A percentile compares a stretch with the other conserved stretches of the same genome.
These are phyloP conservation scores for Colletotrichum coccodes DNA, from an alignment of 2,329 filamentous ascomycete species.

Conservation along the genomic window DNA sequence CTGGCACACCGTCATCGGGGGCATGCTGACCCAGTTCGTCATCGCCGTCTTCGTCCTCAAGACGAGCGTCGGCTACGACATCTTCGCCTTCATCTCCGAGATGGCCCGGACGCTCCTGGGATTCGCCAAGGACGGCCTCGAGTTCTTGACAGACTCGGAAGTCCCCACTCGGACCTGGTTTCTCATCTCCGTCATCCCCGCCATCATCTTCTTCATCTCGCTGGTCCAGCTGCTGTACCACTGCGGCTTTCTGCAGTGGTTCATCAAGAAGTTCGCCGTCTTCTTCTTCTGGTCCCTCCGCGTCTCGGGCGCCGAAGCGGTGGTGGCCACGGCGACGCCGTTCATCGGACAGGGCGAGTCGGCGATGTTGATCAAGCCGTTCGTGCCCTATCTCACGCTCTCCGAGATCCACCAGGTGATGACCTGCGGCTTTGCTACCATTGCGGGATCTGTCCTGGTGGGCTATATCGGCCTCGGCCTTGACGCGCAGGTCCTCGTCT, in stretches of 20 bases:
- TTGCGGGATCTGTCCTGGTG: conserved; percentile 77
- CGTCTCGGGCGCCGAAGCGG: conserved; percentile 79
- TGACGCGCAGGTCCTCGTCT: conserved; percentile 76
- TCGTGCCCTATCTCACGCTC: conserved; percentile 75
- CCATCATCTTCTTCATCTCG: conserved; percentile 83
- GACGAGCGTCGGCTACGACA: conserved; percentile 58
- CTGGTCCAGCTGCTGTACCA: conserved; percentile 79
- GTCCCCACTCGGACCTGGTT: conserved; percentile 64
- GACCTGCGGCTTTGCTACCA: conserved; percentile 80
- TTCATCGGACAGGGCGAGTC: conserved; percentile 86
- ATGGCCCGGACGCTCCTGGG: conserved; percentile 71
- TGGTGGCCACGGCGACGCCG: conserved; percentile 79
- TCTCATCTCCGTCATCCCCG: conserved; percentile 72
- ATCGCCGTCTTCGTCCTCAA: conserved; percentile 28
- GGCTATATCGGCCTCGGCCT: conserved; percentile 78
- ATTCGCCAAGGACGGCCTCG: conserved; percentile 71
- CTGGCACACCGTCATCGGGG: conserved; percentile 30
- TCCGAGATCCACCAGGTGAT: conserved; percentile 81
- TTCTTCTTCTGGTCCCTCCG: conserved; percentile 83
- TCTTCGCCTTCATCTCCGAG: conserved; percentile 78
- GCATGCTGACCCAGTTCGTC: conserved; percentile 27
- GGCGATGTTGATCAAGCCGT: conserved; percentile 80
- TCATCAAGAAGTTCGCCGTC: conserved; percentile 76
- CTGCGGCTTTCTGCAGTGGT: conserved; percentile 77
- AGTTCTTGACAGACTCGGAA: conserved; percentile 67